Base-by-base conservation (phyloP, 1,284 basidiomycete species). In the Tilletia horrida region DNA sequence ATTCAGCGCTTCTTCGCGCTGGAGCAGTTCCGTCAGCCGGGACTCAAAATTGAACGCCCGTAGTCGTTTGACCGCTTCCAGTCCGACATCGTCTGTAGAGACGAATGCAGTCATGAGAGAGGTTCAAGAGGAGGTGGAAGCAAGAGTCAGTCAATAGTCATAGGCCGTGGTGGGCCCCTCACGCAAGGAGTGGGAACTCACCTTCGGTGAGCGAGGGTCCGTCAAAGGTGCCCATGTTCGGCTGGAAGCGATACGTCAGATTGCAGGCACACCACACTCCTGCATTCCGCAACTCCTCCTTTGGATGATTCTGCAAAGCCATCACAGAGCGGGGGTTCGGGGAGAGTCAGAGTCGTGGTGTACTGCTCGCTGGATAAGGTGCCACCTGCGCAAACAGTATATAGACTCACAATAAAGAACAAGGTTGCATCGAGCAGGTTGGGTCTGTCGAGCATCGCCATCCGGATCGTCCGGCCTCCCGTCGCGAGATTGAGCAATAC, bases 401-500 rank as follows among this genome's bases (percentile, higher is more conserved):
- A 25, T 43, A 29, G 4, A 66, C 67, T 62, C 55, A 57, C 66
- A 27, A 71, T 67, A 65, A 80, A 77, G 65, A 66, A 74, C 0
- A 79, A 25, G 13, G 25, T 43, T 1, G 76, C 74, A 44, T 80
- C 76, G 48, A 81, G 66, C 16, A 79, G 62, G 57, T 77, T 76
- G 1, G 76, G 73, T 9, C 71, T 66, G 25, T 70, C 45, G 23
- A 77, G 40, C 13, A 81, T 31, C 42, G 66, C 21, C 29, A 65
- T 66, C 11, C 74, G 65, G 48, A 74, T 73, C 40, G 45, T 35
- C 23, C 73, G 75, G 8, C 62, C 70, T 3, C 79, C 77, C n/a
- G 79, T 72, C 0, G 79, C 76, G 0, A 81, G 40, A 45, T 81
- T 80, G 45, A 74, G 75, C 3, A 80, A 68, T 11, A 75, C 66